Conservation (phyloP, 2,329 filamentous ascomycete genomes). For the Aspergillus sp. region DNA sequence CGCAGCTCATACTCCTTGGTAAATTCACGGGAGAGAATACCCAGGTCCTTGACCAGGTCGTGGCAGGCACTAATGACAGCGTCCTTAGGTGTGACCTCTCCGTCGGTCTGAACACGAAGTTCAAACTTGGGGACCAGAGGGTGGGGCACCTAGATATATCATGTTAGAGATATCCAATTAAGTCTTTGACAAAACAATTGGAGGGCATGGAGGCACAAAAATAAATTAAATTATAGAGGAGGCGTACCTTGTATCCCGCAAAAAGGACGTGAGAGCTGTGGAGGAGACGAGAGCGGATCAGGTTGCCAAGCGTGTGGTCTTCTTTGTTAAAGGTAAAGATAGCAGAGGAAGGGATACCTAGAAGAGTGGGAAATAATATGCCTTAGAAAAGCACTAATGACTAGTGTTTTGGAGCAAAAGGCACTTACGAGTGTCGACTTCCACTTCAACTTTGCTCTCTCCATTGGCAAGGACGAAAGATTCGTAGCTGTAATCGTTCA, state of each 20-base stretch:
- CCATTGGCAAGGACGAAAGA: conserved; percentile 81
- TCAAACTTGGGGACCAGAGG: conserved; percentile 52
- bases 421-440: conserved; percentile 77
- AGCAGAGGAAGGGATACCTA: conserved; percentile 88
- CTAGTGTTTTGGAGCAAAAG: neutral
- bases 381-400: too few relatives aligned
- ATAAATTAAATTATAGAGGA: conserved; percentile 24
- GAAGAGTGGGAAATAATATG: neutral
- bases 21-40: conserved; percentile 77
- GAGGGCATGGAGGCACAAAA: too few relatives aligned
- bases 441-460: conserved; percentile 90
- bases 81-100: conserved; percentile 80
- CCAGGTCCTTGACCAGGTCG: conserved; percentile 75
- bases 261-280: conserved; percentile 80
- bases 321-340: conserved; percentile 96
- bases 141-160: conserved; percentile 34
- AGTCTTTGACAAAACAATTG: neutral
- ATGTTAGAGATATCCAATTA: conserved; percentile 1
- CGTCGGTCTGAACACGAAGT: conserved; percentile 88
- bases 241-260: conserved; percentile 80
- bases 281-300: conserved; percentile 80
- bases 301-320: conserved; percentile 90
- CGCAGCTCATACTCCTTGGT: conserved; percentile 87
- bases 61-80: conserved; percentile 76
- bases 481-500: conserved; percentile 65